Evolutionary conservation across 2,329 filamentous ascomycete genomes (phyloP).

Genomic region (Calonectria leucothoes): DNA sequence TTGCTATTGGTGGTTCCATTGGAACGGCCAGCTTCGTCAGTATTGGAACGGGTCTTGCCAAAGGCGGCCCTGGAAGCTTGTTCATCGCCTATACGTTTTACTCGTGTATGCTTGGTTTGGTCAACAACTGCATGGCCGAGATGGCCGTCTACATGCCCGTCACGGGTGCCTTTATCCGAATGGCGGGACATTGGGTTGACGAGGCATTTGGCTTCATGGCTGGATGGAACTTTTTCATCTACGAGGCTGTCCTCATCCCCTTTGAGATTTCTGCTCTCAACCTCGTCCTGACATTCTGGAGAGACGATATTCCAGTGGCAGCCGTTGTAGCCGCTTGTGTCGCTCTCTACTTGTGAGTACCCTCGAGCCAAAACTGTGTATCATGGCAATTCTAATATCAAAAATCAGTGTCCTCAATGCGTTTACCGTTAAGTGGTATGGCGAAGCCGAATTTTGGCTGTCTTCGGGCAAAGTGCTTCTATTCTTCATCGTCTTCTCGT

Average conservation of each 20-base stretch:
- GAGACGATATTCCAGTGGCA: constrained; percentile 28
- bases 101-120: constrained; percentile 21
- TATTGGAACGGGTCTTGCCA: constrained; percentile 26
- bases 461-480: constrained; percentile 27
- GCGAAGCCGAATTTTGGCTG: constrained; percentile 28
- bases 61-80: constrained; percentile 24
- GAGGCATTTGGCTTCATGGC: constrained; percentile 31
- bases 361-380: too few relatives aligned
- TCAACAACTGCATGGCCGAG: constrained; percentile 29
- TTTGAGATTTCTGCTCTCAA: constrained; percentile 30
- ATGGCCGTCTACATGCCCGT: constrained; percentile 29
- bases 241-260: constrained; percentile 25
- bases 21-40: constrained; percentile 30
- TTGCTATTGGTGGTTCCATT: constrained; percentile 29
- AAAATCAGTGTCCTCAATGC: constrained; percentile 18
- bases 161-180: constrained; percentile 28
- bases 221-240: constrained; percentile 30
- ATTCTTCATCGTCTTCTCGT: constrained; percentile 28
- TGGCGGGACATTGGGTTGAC: constrained; percentile 29
- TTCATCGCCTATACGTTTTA: constrained; percentile 28
- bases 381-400: neutral
- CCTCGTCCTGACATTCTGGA: constrained; percentile 26
- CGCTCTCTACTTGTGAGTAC: constrained; percentile 22
- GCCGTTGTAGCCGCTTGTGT: constrained; percentile 25
- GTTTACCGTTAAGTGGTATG: constrained; percentile 28